phyloP scores from a whole-genome alignment of 495 filamentous ascomycete species.

The Astrothelium subdiscretum region DNA sequence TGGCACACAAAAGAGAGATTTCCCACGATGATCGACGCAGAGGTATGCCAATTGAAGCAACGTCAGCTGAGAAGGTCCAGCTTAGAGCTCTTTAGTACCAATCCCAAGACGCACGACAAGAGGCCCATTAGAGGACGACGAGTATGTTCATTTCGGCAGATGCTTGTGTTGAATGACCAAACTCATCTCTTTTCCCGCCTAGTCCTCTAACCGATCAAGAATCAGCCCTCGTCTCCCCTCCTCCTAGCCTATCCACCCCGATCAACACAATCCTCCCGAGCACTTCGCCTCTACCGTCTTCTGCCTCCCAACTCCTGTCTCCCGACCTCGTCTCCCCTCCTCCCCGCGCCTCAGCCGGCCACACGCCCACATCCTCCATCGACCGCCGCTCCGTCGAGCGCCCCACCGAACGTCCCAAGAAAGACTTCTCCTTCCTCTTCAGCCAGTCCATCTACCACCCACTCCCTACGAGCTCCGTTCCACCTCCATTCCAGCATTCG shows the following conservation, averaged over 20 bases:
- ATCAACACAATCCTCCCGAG: background rate
- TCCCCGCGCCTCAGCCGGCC: background rate
- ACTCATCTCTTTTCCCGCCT: background rate
- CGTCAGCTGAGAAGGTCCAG: background rate
- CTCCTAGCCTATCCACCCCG: background rate
- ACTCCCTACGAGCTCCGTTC: constrained; percentile 53
- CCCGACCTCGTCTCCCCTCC: background rate
- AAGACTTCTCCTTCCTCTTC: constrained; percentile 67
- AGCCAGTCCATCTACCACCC: constrained; percentile 72
- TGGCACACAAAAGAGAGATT: background rate
- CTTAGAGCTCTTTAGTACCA: background rate
- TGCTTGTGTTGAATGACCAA: background rate
- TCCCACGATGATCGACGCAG: constrained; percentile 1
- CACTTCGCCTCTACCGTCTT: constrained; percentile 8
- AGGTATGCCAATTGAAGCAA: background rate
- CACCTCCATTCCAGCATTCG: constrained; percentile 42
- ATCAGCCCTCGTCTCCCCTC: background rate
- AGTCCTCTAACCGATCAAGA: background rate
- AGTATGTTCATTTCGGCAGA: constrained; percentile 12
- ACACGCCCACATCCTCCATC: background rate
- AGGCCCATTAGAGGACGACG: constrained; percentile 26
- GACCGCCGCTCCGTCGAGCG: background rate
- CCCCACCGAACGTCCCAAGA: background rate
- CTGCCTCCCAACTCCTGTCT: constrained; percentile 5
- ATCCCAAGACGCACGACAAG: constrained; percentile 20